Evolutionary conservation across 1,284 basidiomycete genomes (phyloP).

Genomic region (Boletus smithii): DNA sequence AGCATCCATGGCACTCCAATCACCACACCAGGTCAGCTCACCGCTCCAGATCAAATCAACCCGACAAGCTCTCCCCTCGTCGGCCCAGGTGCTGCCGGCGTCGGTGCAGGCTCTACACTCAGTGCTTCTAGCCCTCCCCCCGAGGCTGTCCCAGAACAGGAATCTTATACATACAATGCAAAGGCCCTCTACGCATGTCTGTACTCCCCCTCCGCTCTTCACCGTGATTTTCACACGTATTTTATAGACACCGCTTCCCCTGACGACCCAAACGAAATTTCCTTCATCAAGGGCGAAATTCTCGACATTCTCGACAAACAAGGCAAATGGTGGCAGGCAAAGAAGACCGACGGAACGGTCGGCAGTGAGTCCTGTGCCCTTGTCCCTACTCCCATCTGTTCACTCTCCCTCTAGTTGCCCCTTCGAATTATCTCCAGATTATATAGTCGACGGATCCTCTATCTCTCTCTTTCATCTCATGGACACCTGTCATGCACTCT

Average conservation of each 20-base stretch:
- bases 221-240: conserved; percentile 13
- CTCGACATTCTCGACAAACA: conserved; percentile 93
- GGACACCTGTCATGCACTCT: conserved; percentile 22
- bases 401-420: conserved; percentile 54
- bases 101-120: conserved; percentile 48
- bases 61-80: conserved; percentile 63
- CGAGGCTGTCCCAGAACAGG: conserved; percentile 33
- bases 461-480: conserved; percentile 10
- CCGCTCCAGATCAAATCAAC: conserved; percentile 42
- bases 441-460: conserved; percentile 39
- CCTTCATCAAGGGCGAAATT: conserved; percentile 90
- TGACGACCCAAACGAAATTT: conserved; percentile 96
- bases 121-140: conserved; percentile 22
- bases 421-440: conserved; percentile 78
- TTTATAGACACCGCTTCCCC: conserved; percentile 79
- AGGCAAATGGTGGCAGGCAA: conserved; percentile 96
- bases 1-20: conserved; percentile 45
- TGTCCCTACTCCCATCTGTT: conserved; percentile 8
- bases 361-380: conserved; percentile 61
- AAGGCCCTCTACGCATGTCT: conserved; percentile 86
- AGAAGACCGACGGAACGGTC: conserved; percentile 75
- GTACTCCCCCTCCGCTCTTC: conserved; percentile 33
- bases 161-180: conserved; percentile 65
- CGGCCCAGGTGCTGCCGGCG: conserved; percentile 46
- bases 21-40: conserved; percentile 43